Evolutionary conservation across 768 basidiomycete species (phyloP).

Genomic region (Pisolithus tinctorius): DNA sequence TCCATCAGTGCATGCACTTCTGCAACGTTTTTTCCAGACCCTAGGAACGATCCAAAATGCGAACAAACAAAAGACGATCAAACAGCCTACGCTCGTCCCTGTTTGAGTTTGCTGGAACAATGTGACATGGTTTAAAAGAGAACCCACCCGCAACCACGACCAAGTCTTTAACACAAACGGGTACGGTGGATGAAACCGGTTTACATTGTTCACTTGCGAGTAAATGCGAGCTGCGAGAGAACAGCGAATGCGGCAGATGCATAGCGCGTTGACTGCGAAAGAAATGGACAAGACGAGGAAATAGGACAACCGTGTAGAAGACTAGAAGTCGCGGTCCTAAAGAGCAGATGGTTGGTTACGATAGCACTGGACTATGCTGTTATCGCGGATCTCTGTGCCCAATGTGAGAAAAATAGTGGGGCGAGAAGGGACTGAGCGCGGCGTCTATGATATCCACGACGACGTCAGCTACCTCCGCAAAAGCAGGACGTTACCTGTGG

Average conservation of each 20-base stretch:
- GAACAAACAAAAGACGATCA: background rate
- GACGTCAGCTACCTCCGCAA: too few species aligned
- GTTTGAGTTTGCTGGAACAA: background rate
- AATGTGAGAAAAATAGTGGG: too few species aligned
- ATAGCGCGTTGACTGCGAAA: background rate
- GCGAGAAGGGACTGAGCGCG: too few species aligned
- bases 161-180: background rate
- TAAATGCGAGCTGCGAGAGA: background rate
- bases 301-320: too few species aligned
- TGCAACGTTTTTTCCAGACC: background rate
- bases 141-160: background rate
- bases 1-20: background rate
- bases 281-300: background rate
- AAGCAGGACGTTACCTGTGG: too few species aligned
- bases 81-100: background rate
- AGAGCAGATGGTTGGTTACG: too few species aligned
- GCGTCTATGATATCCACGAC: too few species aligned
- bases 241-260: background rate
- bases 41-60: background rate
- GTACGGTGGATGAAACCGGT: background rate
- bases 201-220: background rate
- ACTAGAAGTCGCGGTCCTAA: too few species aligned
- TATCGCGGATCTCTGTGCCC: too few species aligned
- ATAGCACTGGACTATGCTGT: too few species aligned
- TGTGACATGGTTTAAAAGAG: background rate